Evolutionary conservation across 352 stramenopile species (phyloP), one percentile per base, ranked within the genome.

Genomic region (Albugo laibachii): DNA sequence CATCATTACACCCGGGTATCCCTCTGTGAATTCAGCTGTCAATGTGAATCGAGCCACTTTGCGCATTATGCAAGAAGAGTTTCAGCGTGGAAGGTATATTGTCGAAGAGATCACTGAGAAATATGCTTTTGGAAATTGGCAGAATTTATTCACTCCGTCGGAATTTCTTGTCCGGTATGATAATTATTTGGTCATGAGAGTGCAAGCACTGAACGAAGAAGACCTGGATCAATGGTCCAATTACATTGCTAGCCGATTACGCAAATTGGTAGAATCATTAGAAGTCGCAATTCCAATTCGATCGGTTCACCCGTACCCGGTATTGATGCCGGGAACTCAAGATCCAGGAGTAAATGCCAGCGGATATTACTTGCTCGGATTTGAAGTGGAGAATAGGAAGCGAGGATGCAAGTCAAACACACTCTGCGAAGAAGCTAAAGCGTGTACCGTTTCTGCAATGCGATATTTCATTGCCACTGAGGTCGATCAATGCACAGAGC

Each of bases 111-210:
- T 43, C 8, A 8, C 43, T 24, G 15, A 48, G 8, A 19, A 41
- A 48, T 19, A 27, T 10, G 43, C 36, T 20, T 21, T 43, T 19
- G 38, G 16, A 24, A 43, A 43, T 8, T 91, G 74, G 75, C 69
- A 72, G 19, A 68, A 77, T 54, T 69, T 92, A 11, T 86, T 89
- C 44, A 52, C 63, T 15, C 65, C 66, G 13, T 79, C 72, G 3
- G 75, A 92, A 54, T 78, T 88, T 45, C 47, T 84, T 12, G 69
- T 91, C 34, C 76, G 68, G 44, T 92, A 92, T 48, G 77, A 91
- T 42, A 69, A 89, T 57, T 80, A 89, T 49, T 44, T 92, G 14
- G 60, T 71, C 8, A 54, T 89, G n/a, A 61, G 83, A 46, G 20
- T 92, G 16, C 37, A 54, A 11, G 67, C 70, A 11, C 45, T 60